A percentile compares a stretch with the other conserved stretches of the same genome.
Evolutionary conservation across 768 basidiomycete genomes (phyloP).

Genomic region (Tremella yokohamensis): DNA sequence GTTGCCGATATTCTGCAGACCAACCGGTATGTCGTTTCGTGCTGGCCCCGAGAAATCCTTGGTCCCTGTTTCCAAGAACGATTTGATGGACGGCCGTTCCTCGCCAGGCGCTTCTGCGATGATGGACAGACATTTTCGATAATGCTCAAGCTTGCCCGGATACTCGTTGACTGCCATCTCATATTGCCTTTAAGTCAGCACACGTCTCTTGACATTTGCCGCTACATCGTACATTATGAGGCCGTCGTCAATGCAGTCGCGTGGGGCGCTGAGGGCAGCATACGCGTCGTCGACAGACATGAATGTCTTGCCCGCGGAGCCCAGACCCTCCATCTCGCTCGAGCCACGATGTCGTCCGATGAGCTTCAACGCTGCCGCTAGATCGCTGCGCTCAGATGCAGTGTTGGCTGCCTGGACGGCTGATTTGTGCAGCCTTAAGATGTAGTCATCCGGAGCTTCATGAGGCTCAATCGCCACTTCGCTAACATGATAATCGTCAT

Average conservation of each 20-base stretch:
- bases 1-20: slow-evolving; percentile 47
- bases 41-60: slow-evolving; percentile 25
- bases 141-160: slow-evolving; percentile 41
- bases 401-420: slow-evolving; percentile 20
- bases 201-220: background rate
- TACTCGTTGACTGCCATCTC: slow-evolving; percentile 43
- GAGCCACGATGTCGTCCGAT: slow-evolving; percentile 26
- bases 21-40: slow-evolving; percentile 42
- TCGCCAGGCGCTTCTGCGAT: slow-evolving; percentile 36
- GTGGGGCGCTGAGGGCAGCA: slow-evolving; percentile 32
- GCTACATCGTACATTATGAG: slow-evolving; percentile 37
- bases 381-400: slow-evolving; percentile 13
- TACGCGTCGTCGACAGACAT: slow-evolving; percentile 42
- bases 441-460: slow-evolving; percentile 39
- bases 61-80: slow-evolving; percentile 34
- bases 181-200: slow-evolving; percentile 33
- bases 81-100: slow-evolving; percentile 34
- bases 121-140: slow-evolving; percentile 33
- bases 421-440: slow-evolving; percentile 33
- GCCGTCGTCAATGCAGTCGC: slow-evolving; percentile 39
- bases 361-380: slow-evolving; percentile 24
- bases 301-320: slow-evolving; percentile 26
- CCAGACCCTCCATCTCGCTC: slow-evolving; percentile 25
- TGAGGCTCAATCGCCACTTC: slow-evolving; percentile 16
- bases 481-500: slow-evolving; percentile 22